A percentile compares a stretch with the other conserved stretches of the same genome.
Evolutionary conservation across 2,329 filamentous ascomycete genomes (phyloP).

Genomic region (Monosporascus ibericus): DNA sequence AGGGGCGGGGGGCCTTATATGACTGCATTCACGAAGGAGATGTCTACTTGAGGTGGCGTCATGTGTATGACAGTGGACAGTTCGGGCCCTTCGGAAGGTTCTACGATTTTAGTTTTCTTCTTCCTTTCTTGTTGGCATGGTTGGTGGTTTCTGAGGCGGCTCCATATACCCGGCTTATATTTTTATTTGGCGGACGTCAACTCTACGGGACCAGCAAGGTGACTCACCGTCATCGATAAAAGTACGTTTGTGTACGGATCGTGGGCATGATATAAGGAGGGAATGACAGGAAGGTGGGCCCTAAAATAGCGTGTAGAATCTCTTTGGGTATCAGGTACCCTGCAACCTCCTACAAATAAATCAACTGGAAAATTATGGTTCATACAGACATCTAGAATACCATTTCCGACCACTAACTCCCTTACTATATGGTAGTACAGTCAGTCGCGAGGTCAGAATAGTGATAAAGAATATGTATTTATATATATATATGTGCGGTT

Average conservation of each 20-base stretch:
- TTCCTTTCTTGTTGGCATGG: background rate
- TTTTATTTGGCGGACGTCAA: background rate
- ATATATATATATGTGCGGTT: no score
- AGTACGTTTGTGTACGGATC: background rate
- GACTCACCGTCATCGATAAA: background rate
- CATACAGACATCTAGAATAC: no score
- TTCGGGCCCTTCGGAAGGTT: background rate
- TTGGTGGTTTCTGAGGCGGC: background rate
- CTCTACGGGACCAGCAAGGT: background rate
- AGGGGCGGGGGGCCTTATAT: background rate
- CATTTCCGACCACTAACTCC: no score
- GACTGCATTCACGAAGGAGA: background rate
- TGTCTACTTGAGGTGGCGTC: background rate
- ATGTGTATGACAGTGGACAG: background rate
- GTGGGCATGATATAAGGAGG: background rate
- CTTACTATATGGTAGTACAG: no score
- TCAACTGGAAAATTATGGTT: no score
- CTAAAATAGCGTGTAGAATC: no score
- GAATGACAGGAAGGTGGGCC: background rate
- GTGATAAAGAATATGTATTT: no score
- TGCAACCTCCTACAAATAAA: no score
- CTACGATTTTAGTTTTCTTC: background rate
- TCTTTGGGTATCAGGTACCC: no score
- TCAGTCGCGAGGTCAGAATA: no score
- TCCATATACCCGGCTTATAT: background rate